Base-by-base conservation (phyloP, 257 asterid genomes). In the Verbascum thapsus region DNA sequence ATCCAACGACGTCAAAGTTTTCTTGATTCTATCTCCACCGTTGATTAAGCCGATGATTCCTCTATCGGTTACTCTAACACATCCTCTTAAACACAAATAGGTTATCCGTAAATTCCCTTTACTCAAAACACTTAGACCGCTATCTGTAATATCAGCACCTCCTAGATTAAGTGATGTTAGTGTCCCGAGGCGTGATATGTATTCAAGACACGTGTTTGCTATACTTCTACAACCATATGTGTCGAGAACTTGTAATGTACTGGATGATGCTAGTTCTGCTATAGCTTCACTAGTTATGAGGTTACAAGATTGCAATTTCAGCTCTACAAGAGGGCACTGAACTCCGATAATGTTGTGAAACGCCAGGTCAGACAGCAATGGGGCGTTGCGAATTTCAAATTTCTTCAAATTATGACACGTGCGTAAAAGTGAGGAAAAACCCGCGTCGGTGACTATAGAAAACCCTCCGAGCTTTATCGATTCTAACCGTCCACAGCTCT, bases 141-240 rank as follows among this genome's bases (percentile, higher is more conserved):
- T 58, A 61, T 91, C 88, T 1, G 94, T 83, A 18, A 91, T 77
- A 78, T 91, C 94, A n/a, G 96, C 80, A 45, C 88, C 95, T 12
- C 84, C 84, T 0, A 88, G 80, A 70, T 81, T 85, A 61, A 91
- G 71, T 1, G 81, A 60, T 38, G 82, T 70, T 55, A 91, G 76
- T 16, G 85, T 83, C 43, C 67, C 20, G 45, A 85, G 76, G 58
- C 67, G 47, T 7, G 83, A 80, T 48, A 88, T 66, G 81, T 72
- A 73, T 55, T 63, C 67, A 10, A 91, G 80, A 76, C 90, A 74
- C 18, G 76, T 15, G 78, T 91, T 82, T 10, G 90, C 84, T 61
- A 88, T 72, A 75, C 95, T 88, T 74, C 86, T 72, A 81, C 95
- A 85, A 67, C 91, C 83, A 59, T 66, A 66, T 16, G 87, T 67